phyloP scores from a whole-genome alignment of 208 protist species.

The Trypanosoma congolense region DNA sequence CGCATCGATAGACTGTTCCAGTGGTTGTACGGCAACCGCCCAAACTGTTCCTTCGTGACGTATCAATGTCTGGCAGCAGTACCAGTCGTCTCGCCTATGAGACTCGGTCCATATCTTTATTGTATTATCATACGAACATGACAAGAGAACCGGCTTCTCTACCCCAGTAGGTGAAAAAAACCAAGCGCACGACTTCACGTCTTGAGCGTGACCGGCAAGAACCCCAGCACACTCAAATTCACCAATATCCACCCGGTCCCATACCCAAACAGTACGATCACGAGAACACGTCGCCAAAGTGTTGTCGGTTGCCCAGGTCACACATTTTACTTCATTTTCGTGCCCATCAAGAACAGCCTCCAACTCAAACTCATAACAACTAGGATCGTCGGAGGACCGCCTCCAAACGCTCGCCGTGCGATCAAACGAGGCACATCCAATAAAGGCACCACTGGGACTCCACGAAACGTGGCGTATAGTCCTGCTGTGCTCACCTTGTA shows the following conservation, averaged over 20 bases:
- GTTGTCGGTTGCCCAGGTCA: slow-evolving; percentile 66
- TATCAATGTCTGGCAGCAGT: slow-evolving; percentile 69
- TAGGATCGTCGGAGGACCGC: slow-evolving; percentile 20
- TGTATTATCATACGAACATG: slow-evolving; percentile 82
- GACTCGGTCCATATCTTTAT: slow-evolving; percentile 55
- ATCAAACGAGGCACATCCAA: slow-evolving; percentile 82
- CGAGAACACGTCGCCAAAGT: slow-evolving; percentile 85
- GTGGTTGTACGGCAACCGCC: slow-evolving; percentile 58
- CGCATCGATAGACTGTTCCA: slow-evolving; percentile 39
- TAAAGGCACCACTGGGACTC: slow-evolving; percentile 72
- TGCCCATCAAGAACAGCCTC: slow-evolving; percentile 85
- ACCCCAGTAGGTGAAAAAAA: slow-evolving; percentile 25
- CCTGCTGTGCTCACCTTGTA: slow-evolving; percentile 70
- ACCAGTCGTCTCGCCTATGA: slow-evolving; percentile 80
- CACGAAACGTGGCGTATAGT: slow-evolving; percentile 81
- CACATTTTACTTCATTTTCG: slow-evolving; percentile 91
- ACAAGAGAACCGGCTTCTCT: slow-evolving; percentile 56
- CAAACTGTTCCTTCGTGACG: slow-evolving; percentile 84
- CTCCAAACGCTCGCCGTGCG: slow-evolving; percentile 75
- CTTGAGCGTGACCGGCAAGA: slow-evolving; percentile 84
- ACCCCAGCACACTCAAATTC: slow-evolving; percentile 89
- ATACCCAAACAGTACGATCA: slow-evolving; percentile 89
- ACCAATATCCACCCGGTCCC: slow-evolving; percentile 79
- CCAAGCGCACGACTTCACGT: slow-evolving; percentile 89
- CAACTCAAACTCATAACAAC: slow-evolving; percentile 48